phyloP scores from a whole-genome alignment of 83 land plant species.

The Picea abies region DNA sequence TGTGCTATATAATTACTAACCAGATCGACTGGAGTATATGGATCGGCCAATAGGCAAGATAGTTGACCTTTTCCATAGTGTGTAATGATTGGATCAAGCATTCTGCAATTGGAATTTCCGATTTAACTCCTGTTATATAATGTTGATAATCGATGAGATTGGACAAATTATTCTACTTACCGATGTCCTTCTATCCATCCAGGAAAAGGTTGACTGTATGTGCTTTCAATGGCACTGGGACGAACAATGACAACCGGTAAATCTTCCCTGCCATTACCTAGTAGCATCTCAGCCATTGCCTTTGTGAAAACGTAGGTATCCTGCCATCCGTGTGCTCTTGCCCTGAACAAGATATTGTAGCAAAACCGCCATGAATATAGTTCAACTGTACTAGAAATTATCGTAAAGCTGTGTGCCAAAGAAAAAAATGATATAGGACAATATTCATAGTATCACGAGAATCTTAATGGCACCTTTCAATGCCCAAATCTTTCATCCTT shows the following conservation, averaged over 20 bases:
- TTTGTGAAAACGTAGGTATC: slow-evolving; percentile 95
- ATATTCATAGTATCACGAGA: too few relatives aligned
- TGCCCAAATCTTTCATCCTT: slow-evolving; percentile 60
- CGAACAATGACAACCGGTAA: slow-evolving; percentile 83
- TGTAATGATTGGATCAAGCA: slow-evolving; percentile 11
- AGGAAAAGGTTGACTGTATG: slow-evolving; percentile 82
- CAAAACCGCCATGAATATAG: too few relatives aligned
- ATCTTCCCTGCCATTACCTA: slow-evolving; percentile 53
- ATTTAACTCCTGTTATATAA: background rate
- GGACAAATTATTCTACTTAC: slow-evolving; percentile 20
- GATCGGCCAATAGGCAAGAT: background rate
- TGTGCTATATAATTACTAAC: background rate
- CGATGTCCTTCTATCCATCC: slow-evolving; percentile 96
- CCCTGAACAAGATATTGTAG: slow-evolving; percentile 33
- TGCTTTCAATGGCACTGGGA: slow-evolving; percentile 86
- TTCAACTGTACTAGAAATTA: too few relatives aligned
- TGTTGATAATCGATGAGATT: background rate
- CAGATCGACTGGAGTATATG: background rate
- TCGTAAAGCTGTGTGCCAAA: too few relatives aligned
- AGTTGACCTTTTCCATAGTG: slow-evolving; percentile 2
- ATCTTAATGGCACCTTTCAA: slow-evolving; percentile 49
- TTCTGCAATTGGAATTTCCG: slow-evolving; percentile 26
- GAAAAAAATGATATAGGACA: too few relatives aligned
- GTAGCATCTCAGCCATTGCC: slow-evolving; percentile 94
- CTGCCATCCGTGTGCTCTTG: slow-evolving; percentile 84